Conservation (phyloP, 192 early-diverging fungal species). For the Entomortierella chlamydospora region DNA sequence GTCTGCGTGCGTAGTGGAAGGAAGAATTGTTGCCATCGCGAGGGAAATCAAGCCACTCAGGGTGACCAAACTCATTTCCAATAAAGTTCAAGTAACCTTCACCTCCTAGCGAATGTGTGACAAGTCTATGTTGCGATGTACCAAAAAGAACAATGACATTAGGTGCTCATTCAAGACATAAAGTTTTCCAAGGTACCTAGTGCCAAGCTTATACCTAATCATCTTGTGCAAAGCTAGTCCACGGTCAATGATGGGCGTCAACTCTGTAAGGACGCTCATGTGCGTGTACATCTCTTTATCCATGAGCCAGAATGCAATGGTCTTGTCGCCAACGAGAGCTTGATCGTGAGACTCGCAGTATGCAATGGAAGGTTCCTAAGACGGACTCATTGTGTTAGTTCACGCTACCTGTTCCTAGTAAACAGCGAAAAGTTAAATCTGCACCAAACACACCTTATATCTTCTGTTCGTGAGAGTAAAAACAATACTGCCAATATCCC, state of each 20-base stretch:
- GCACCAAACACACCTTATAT: constrained; percentile 64
- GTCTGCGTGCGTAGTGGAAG: constrained; percentile 94
- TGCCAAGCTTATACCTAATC: constrained; percentile 73
- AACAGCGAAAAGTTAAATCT: neutral
- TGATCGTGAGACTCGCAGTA: constrained; percentile 98
- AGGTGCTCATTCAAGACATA: no score
- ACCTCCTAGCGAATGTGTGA: constrained; percentile 92
- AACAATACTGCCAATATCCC: constrained; percentile 89
- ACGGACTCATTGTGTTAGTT: neutral
- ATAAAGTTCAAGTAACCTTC: constrained; percentile 98
- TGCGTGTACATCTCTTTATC: constrained; percentile 98
- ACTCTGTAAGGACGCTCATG: constrained; percentile 84
- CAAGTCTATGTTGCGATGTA: no score
- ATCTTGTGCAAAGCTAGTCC: constrained; percentile 97
- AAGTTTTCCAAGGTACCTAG: neutral
- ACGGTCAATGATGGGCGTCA: constrained; percentile 94
- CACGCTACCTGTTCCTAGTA: neutral
- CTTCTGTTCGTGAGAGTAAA: constrained; percentile 93
- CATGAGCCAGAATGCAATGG: constrained; percentile 99
- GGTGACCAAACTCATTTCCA: constrained; percentile 99
- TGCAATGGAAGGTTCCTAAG: constrained; percentile 92
- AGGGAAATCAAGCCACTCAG: constrained; percentile 99
- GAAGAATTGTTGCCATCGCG: constrained; percentile 90
- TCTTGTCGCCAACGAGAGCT: constrained; percentile 98
- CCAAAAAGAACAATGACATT: no score